phyloP scores from a whole-genome alignment of 495 filamentous ascomycete genomes.

The Podospora pseudocomata region DNA sequence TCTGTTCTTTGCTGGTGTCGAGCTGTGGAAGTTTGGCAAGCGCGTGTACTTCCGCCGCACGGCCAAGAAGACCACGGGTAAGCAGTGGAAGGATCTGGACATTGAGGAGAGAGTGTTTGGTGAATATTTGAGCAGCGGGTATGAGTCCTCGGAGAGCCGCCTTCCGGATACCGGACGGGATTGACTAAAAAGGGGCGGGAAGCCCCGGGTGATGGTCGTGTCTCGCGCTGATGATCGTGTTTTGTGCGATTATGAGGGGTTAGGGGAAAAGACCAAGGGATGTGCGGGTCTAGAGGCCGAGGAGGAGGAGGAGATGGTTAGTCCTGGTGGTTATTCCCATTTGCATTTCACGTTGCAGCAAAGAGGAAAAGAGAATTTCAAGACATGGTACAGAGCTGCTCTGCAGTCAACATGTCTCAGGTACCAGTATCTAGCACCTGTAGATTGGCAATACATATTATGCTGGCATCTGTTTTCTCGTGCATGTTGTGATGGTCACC shows the following conservation, averaged over 20 bases:
- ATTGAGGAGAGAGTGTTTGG: slow-evolving; percentile 40
- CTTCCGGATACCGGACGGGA: slow-evolving; percentile 24
- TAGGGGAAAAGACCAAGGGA: background rate
- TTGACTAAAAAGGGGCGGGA: slow-evolving; percentile 44
- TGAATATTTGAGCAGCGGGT: slow-evolving; percentile 28
- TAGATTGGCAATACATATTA: slow-evolving; percentile 6
- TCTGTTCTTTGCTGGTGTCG: slow-evolving; percentile 59
- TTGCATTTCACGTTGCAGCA: background rate
- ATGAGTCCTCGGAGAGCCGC: slow-evolving; percentile 8
- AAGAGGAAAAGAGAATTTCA: background rate
- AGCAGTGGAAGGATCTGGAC: slow-evolving; percentile 39
- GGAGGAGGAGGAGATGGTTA: background rate
- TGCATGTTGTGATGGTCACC: background rate
- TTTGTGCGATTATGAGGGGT: background rate
- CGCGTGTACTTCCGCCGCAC: slow-evolving; percentile 33
- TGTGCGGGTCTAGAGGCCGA: background rate
- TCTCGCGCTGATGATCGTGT: background rate
- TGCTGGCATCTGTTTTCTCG: background rate
- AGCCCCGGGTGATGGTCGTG: slow-evolving; percentile 30
- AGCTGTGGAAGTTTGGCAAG: slow-evolving; percentile 65
- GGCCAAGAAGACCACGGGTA: slow-evolving; percentile 22
- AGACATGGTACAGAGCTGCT: background rate
- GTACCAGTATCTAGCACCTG: slow-evolving; percentile 1
- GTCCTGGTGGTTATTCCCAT: background rate
- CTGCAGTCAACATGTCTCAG: background rate